Evolutionary conservation across 805 yeast species (phyloP).

Genomic region (Candida succiphila): DNA sequence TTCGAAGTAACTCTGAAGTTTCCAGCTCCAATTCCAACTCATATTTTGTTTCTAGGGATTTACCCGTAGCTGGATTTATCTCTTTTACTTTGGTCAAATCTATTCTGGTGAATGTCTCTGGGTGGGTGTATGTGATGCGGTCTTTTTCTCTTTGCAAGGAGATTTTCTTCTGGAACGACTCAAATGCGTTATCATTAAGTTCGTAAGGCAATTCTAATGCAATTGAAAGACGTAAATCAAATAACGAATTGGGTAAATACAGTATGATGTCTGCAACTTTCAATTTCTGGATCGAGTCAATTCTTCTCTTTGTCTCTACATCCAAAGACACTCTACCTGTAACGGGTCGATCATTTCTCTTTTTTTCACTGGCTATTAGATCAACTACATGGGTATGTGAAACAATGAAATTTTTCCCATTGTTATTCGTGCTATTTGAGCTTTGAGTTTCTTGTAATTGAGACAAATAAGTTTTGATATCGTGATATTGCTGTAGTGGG

Average conservation of each 20-base stretch:
- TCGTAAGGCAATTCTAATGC: conserved; percentile 69
- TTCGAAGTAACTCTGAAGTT: conserved; percentile 19
- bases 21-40: conserved; percentile 27
- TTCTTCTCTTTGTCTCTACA: conserved; percentile 52
- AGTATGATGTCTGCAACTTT: conserved; percentile 65
- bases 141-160: conserved; percentile 57
- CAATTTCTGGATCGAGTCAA: conserved; percentile 63
- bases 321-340: conserved; percentile 61
- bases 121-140: conserved; percentile 62
- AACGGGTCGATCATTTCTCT: conserved; percentile 55
- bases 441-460: conserved; percentile 43
- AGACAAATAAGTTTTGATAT: conserved; percentile 41
- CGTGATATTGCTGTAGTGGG: conserved; percentile 51
- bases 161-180: conserved; percentile 38
- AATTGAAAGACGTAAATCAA: conserved; percentile 69
- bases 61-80: not conserved
- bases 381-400: conserved; percentile 58
- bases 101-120: conserved; percentile 62
- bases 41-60: conserved; percentile 10
- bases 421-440: conserved; percentile 19
- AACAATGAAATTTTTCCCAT: conserved; percentile 38
- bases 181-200: conserved; percentile 39
- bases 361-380: conserved; percentile 49
- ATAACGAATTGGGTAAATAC: conserved; percentile 65
- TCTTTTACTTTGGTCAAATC: conserved; percentile 57